Evolutionary conservation across 192 early-diverging fungal species (phyloP), one percentile per base, ranked within the genome.

Genomic region (Podila minutissima): DNA sequence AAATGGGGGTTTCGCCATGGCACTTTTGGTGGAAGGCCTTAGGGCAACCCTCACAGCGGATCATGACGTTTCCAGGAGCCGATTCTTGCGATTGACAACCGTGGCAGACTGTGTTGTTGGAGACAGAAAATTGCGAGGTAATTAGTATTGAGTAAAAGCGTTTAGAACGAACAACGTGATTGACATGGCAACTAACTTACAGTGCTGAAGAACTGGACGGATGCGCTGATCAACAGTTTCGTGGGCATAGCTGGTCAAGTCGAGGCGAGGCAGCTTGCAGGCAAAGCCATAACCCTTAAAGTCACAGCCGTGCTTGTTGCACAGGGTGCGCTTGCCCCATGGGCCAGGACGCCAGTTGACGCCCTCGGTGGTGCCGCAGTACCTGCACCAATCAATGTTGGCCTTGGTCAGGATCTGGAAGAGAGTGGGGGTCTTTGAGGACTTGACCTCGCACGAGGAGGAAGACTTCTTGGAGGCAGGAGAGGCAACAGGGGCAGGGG

Each of bases 241-340:
- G 59, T 91, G 85, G 15, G 71, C 84, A 74, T 94, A 97, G 66
- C 86, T 87, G 33, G 90, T 91, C 68, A 97, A 87, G 70, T 97
- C 93, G 37, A 97, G 87, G 12, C 96, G 91, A 50, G 94, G 93
- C 82, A 93, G 85, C 74, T 95, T 97, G 71, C 92, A 95, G 0
- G 93, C 93, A 76, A 96, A 96, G 17, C 96, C 96, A 74, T 96
- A 97, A 35, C 96, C 96, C 83, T 96, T 96, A 81, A 95, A 97
- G 85, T 96, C 96, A 82, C 96, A 97, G 62, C 96, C 96, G 79
- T 97, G 96, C 85, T 96, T 96, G 83, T 97, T 97, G 93, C 96
- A 97, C 58, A 97, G 82, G 22, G 96, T 95, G 71, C 94, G 92
- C 85, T 96, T 96, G 48, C 96, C 96, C 96, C 96, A 97, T 50